These are phyloP conservation scores for Gyrodon lividus DNA, from an alignment of 768 basidiomycete genomes.

Conservation along the genomic window DNA sequence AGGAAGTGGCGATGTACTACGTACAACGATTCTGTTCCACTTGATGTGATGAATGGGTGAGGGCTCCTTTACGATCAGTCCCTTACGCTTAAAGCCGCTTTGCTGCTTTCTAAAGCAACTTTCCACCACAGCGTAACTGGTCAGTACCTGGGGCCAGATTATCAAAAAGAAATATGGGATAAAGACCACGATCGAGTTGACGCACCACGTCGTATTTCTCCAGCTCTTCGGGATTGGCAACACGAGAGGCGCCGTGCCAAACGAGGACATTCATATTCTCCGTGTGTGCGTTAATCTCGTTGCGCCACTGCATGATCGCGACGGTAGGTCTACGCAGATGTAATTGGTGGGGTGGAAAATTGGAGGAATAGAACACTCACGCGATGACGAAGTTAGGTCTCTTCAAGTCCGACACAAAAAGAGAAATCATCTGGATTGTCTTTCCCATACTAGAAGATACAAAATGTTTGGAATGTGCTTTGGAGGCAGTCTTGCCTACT, in stretches of 20 bases:
- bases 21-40: conserved; percentile 79
- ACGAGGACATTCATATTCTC: conserved; percentile 80
- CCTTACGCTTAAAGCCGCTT: conserved; percentile 87
- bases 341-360: background rate
- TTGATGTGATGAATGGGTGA: conserved; percentile 81
- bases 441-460: conserved; percentile 72
- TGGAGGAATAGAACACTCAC: conserved; percentile 41
- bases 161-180: conserved; percentile 3
- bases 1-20: conserved; percentile 26
- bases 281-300: conserved; percentile 88
- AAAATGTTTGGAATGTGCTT: conserved; percentile 10
- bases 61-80: conserved; percentile 80
- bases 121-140: conserved; percentile 87
- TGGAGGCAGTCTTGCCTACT: conserved; percentile 18
- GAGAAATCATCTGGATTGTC: conserved; percentile 94
- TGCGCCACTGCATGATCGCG: conserved; percentile 81
- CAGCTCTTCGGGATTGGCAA: conserved; percentile 63
- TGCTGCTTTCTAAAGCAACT: conserved; percentile 92
- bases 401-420: conserved; percentile 73
- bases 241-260: conserved; percentile 86
- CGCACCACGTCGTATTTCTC: conserved; percentile 85
- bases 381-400: conserved; percentile 93
- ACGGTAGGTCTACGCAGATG: conserved; percentile 41
- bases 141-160: conserved; percentile 56
- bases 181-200: background rate